Conservation (phyloP, 2,329 filamentous ascomycete genomes). For the Emydomyces testavorans region DNA sequence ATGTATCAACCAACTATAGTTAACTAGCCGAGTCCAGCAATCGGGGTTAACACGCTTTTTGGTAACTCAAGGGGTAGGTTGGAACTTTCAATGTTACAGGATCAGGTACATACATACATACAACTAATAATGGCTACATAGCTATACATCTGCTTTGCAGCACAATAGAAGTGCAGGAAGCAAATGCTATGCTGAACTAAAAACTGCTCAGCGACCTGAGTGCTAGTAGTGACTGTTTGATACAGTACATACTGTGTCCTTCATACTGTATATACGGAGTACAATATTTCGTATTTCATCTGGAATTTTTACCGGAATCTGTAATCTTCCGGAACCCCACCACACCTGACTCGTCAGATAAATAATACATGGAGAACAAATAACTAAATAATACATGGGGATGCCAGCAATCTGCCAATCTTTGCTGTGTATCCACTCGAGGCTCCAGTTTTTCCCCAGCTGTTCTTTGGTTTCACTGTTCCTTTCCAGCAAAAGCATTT, state of each 20-base stretch:
- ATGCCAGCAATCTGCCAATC: too few species aligned
- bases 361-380: background rate
- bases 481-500: background rate
- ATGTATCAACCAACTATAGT: too few species aligned
- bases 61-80: conserved; percentile 12
- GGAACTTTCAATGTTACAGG: conserved; percentile 13
- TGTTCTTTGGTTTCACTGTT: conserved; percentile 9
- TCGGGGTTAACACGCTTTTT: background rate
- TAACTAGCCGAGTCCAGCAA: background rate
- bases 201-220: too few species aligned
- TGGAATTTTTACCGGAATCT: conserved; percentile 1
- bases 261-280: too few species aligned
- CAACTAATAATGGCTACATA: too few species aligned
- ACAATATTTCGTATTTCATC: background rate
- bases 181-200: too few species aligned
- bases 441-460: conserved; percentile 2
- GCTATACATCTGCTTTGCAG: too few species aligned
- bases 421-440: background rate
- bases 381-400: too few species aligned
- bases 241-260: background rate
- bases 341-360: background rate
- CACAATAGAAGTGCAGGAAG: too few species aligned
- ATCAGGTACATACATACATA: conserved; percentile 10
- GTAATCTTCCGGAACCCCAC: conserved; percentile 10
- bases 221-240: too few species aligned